These are phyloP conservation scores for Pseudocercospora cruenta DNA, from an alignment of 2,329 filamentous ascomycete species.

Conservation along the genomic window DNA sequence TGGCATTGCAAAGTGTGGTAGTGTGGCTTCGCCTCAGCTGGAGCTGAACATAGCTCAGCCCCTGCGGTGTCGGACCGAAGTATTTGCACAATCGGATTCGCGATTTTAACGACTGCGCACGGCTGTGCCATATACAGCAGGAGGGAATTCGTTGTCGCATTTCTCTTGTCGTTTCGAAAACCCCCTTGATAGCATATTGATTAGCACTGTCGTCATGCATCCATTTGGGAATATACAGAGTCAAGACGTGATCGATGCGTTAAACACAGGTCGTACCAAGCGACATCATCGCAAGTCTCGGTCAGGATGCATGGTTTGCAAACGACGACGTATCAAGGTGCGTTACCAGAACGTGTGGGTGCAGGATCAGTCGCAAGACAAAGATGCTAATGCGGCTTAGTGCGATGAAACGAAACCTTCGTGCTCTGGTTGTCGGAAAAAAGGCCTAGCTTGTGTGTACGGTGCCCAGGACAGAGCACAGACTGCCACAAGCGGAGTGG, in stretches of 20 bases:
- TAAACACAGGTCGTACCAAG: not conserved
- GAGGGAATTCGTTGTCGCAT: not conserved
- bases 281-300: constrained; percentile 5
- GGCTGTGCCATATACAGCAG: not conserved
- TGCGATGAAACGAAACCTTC: constrained; percentile 1
- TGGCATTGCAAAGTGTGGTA: not conserved
- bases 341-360: not conserved
- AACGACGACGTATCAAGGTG: not conserved
- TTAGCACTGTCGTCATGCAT: not conserved
- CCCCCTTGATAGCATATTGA: not conserved
- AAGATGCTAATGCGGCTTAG: not conserved
- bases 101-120: not conserved
- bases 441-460: not conserved
- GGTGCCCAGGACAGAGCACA: not conserved
- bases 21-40: not conserved
- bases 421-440: not conserved
- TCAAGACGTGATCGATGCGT: not conserved
- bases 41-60: not conserved
- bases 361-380: not conserved
- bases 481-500: not conserved
- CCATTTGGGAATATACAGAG: not conserved
- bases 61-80: not conserved
- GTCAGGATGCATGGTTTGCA: constrained; percentile 1
- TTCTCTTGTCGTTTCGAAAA: not conserved
- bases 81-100: not conserved